Conservation (phyloP, 2,329 filamentous ascomycete species). For the Aschersonia sp. region DNA sequence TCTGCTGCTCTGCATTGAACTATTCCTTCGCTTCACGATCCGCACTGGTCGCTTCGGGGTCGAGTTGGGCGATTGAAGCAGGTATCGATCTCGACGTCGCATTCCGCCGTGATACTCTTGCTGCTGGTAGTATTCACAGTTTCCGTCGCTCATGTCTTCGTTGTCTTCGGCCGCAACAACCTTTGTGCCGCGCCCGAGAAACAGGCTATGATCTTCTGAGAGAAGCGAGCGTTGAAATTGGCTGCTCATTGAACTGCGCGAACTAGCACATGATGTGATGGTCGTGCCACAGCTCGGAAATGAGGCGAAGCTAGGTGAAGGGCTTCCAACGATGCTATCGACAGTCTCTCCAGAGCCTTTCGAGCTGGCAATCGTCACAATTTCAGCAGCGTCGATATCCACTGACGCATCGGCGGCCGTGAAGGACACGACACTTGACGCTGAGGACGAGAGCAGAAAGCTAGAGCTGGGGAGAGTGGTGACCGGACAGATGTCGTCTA, state of each 20-base stretch:
- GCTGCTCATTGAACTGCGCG: slow-evolving; percentile 5
- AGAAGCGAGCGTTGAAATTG: slow-evolving; percentile 3
- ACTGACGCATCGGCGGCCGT: neutral
- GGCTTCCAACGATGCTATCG: slow-evolving; percentile 2
- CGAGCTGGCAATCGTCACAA: slow-evolving; percentile 1
- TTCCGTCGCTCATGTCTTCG: neutral
- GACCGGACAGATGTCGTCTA: neutral
- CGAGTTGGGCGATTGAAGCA: slow-evolving; percentile 1
- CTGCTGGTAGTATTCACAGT: neutral
- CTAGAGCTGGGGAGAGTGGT: slow-evolving; percentile 1
- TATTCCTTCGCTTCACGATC: slow-evolving; percentile 9
- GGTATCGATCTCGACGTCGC: neutral
- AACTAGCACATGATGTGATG: slow-evolving; percentile 11
- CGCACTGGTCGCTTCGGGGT: slow-evolving; percentile 6
- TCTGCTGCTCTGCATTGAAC: slow-evolving; percentile 6
- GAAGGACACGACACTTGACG: slow-evolving; percentile 1
- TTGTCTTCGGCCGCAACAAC: neutral
- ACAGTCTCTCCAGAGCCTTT: neutral
- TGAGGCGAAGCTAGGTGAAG: slow-evolving; percentile 2
- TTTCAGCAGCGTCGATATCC: neutral
- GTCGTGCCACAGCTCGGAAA: slow-evolving; percentile 7
- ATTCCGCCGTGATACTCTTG: no score
- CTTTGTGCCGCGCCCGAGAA: neutral
- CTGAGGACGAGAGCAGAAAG: slow-evolving; percentile 4
- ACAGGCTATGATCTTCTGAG: slow-evolving; percentile 3